Conservation (phyloP, 768 basidiomycete species). For the Hypholoma sublateritium region DNA sequence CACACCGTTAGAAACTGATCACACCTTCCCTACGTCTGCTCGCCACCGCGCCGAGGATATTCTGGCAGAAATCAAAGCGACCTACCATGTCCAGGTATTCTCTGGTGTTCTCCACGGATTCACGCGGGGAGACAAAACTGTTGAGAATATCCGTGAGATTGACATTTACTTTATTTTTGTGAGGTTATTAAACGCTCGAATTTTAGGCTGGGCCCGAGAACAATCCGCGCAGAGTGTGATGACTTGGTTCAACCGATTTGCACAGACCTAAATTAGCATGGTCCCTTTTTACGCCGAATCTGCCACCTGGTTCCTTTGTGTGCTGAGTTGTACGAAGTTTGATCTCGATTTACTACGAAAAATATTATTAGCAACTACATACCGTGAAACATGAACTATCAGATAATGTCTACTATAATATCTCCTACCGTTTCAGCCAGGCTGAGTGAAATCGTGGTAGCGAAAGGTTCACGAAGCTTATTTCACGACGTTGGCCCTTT, state of each 20-base stretch:
- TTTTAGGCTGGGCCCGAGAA: conserved; percentile 57
- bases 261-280: neutral
- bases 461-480: too few relatives aligned
- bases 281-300: too few relatives aligned
- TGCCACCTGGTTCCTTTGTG: too few relatives aligned
- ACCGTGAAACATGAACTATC: too few relatives aligned
- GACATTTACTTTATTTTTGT: neutral
- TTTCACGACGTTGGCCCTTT: too few relatives aligned
- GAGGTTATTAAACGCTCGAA: neutral
- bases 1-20: conserved; percentile 43
- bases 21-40: conserved; percentile 46
- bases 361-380: too few relatives aligned
- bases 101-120: conserved; percentile 50
- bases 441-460: too few relatives aligned
- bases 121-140: conserved; percentile 42
- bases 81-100: conserved; percentile 59
- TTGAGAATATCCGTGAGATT: conserved; percentile 36
- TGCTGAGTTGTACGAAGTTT: too few relatives aligned
- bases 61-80: conserved; percentile 46
- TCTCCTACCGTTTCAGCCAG: too few relatives aligned
- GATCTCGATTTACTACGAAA: too few relatives aligned
- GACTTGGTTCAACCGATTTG: conserved; percentile 50
- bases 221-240: conserved; percentile 49
- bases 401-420: too few relatives aligned
- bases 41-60: conserved; percentile 58